Percentiles rank a stretch among this genome's conserved stretches.
These are phyloP conservation scores for Bauhinia variegata DNA, from an alignment of 306 rosid genomes.

Conservation along the genomic window DNA sequence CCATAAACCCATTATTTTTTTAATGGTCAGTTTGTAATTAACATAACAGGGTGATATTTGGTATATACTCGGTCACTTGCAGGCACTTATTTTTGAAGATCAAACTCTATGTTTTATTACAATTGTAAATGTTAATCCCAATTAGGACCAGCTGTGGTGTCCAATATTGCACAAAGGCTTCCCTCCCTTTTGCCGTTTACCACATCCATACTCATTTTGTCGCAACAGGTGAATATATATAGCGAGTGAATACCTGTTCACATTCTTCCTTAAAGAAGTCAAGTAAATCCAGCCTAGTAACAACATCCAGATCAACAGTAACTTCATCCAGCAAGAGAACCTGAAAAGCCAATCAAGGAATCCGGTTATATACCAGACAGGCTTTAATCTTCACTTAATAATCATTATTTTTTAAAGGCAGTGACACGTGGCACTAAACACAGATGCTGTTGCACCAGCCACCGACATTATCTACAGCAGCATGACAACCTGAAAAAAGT, in stretches of 20 bases:
- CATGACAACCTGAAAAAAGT: slow-evolving; percentile 15
- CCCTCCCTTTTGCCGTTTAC: too few species aligned
- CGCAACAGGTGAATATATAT: slow-evolving; percentile 34
- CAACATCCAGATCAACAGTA: slow-evolving; percentile 95
- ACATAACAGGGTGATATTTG: neutral
- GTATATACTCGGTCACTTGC: slow-evolving; percentile 4
- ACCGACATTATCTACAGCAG: slow-evolving; percentile 17
- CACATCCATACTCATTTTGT: too few species aligned
- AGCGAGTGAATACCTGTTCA: slow-evolving; percentile 71
- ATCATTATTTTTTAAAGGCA: too few species aligned
- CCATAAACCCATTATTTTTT: slow-evolving; percentile 13
- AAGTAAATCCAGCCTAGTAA: slow-evolving; percentile 85
- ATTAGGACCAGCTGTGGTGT: too few species aligned
- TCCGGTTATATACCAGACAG: slow-evolving; percentile 15
- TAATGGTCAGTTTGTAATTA: neutral
- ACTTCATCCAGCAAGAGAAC: slow-evolving; percentile 95
- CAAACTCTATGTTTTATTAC: slow-evolving; percentile 7
- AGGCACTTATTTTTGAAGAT: slow-evolving; percentile 15
- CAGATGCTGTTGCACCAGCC: neutral
- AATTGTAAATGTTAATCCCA: too few species aligned
- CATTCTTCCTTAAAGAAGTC: slow-evolving; percentile 94
- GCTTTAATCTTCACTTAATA: neutral
- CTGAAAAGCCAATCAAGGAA: slow-evolving; percentile 49
- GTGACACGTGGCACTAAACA: too few species aligned
- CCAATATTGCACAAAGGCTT: too few species aligned